A percentile compares a stretch with the other conserved stretches of the same genome.
Evolutionary conservation across 257 asterid genomes (phyloP).

Genomic region (Gardenia jasminoides): DNA sequence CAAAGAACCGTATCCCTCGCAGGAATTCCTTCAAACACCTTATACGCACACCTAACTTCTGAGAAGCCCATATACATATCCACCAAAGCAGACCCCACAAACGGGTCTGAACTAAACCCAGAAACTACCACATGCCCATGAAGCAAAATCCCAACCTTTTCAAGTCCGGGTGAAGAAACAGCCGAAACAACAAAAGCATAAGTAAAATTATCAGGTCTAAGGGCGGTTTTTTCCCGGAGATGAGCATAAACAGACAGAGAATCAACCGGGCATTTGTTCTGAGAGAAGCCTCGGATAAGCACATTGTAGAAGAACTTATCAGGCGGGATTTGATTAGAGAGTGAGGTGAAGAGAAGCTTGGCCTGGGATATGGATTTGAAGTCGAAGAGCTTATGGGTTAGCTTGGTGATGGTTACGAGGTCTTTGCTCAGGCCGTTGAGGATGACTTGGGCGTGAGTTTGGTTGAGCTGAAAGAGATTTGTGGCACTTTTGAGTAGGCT

Average conservation of each 20-base stretch:
- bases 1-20: slow-evolving; percentile 77
- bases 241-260: slow-evolving; percentile 46
- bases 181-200: slow-evolving; percentile 63
- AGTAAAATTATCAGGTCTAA: slow-evolving; percentile 72
- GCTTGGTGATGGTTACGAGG: slow-evolving; percentile 57
- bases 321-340: slow-evolving; percentile 39
- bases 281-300: slow-evolving; percentile 60
- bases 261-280: slow-evolving; percentile 42
- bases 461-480: slow-evolving; percentile 51
- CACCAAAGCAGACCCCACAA: slow-evolving; percentile 81
- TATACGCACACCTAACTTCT: slow-evolving; percentile 43
- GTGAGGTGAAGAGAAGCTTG: slow-evolving; percentile 47
- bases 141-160: slow-evolving; percentile 55
- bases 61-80: slow-evolving; percentile 52
- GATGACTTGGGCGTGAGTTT: slow-evolving; percentile 67
- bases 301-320: slow-evolving; percentile 85
- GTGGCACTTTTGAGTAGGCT: slow-evolving; percentile 44
- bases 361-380: slow-evolving; percentile 54
- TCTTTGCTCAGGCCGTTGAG: slow-evolving; percentile 42
- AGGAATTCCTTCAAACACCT: slow-evolving; percentile 72
- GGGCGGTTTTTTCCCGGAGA: slow-evolving; percentile 38
- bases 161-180: slow-evolving; percentile 26
- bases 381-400: slow-evolving; percentile 61
- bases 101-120: slow-evolving; percentile 63
- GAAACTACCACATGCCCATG: slow-evolving; percentile 70